Conservation (phyloP, 768 basidiomycete species). For the Leucogyrophana mollusca region DNA sequence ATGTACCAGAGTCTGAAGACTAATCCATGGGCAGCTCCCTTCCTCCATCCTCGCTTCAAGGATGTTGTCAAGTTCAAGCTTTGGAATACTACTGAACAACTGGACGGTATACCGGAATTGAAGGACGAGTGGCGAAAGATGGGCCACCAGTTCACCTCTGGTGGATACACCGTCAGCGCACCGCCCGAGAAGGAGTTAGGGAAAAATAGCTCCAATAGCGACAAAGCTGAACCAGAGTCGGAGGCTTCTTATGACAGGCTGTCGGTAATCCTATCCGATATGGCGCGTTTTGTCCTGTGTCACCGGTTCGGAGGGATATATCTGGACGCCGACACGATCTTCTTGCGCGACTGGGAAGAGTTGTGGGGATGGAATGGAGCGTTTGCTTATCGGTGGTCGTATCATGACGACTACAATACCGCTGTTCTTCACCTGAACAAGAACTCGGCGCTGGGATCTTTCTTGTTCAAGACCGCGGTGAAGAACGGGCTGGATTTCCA, state of each 20-base stretch:
- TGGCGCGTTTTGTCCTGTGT: constrained; percentile 94
- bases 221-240: constrained; percentile 44
- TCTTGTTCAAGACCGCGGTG: constrained; percentile 89
- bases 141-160: constrained; percentile 83
- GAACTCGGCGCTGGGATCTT: constrained; percentile 83
- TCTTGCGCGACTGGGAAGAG: constrained; percentile 95
- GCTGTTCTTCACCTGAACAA: constrained; percentile 89
- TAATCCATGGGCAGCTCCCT: constrained; percentile 91
- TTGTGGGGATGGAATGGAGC: constrained; percentile 94
- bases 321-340: constrained; percentile 90
- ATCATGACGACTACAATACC: constrained; percentile 89
- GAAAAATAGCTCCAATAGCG: constrained; percentile 17
- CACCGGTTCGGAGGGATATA: constrained; percentile 95
- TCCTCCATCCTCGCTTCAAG: constrained; percentile 85
- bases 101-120: constrained; percentile 84
- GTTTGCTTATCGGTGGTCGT: constrained; percentile 95
- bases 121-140: constrained; percentile 84
- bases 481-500: constrained; percentile 94
- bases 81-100: constrained; percentile 97
- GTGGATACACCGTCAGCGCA: constrained; percentile 72
- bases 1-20: constrained; percentile 78
- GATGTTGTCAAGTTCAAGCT: constrained; percentile 89
- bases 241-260: constrained; percentile 70
- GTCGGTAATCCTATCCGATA: constrained; percentile 90
- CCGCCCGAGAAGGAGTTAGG: constrained; percentile 25